Conservation (phyloP, 805 yeast genomes). For the Zygosaccharomyces kombuchaensis region DNA sequence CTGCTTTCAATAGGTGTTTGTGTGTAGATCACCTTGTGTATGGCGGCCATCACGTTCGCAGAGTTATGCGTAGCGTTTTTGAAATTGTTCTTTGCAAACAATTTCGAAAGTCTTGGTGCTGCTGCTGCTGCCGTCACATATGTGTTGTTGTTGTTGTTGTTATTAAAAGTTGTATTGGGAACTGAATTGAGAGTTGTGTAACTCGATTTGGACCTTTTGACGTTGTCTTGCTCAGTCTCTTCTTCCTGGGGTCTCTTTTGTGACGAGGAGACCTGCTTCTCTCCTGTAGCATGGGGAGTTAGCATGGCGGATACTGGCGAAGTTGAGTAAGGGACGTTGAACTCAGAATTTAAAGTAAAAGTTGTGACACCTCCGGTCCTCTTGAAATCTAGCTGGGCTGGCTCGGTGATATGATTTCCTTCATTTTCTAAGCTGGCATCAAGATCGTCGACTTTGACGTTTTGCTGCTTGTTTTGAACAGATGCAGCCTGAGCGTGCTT, state of each 20-base stretch:
- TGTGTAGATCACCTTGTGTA: conserved; percentile 39
- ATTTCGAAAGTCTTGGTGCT: conserved; percentile 72
- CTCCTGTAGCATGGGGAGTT: conserved; percentile 15
- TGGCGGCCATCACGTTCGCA: conserved; percentile 71
- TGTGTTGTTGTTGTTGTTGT: conserved; percentile 4
- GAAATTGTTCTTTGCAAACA: conserved; percentile 30
- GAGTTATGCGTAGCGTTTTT: conserved; percentile 46
- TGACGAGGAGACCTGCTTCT: neutral
- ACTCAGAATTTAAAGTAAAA: conserved; percentile 29
- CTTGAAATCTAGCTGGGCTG: neutral
- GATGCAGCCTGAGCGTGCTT: conserved; percentile 61
- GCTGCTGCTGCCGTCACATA: conserved; percentile 75
- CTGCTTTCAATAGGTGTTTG: conserved; percentile 29
- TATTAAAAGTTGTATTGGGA: neutral
- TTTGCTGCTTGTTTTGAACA: conserved; percentile 28
- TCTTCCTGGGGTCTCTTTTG: conserved; percentile 8
- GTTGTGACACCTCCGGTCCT: conserved; percentile 9
- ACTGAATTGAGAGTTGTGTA: neutral
- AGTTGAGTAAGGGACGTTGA: conserved; percentile 60
- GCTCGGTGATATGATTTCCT: conserved; percentile 4
- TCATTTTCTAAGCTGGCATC: conserved; percentile 12
- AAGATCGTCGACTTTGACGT: conserved; percentile 1
- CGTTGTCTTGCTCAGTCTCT: neutral
- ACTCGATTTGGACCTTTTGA: neutral
- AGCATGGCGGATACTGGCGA: conserved; percentile 74